These are phyloP conservation scores for Biscogniauxia mediterranea DNA, from an alignment of 2,329 filamentous ascomycete genomes.

Conservation along the genomic window DNA sequence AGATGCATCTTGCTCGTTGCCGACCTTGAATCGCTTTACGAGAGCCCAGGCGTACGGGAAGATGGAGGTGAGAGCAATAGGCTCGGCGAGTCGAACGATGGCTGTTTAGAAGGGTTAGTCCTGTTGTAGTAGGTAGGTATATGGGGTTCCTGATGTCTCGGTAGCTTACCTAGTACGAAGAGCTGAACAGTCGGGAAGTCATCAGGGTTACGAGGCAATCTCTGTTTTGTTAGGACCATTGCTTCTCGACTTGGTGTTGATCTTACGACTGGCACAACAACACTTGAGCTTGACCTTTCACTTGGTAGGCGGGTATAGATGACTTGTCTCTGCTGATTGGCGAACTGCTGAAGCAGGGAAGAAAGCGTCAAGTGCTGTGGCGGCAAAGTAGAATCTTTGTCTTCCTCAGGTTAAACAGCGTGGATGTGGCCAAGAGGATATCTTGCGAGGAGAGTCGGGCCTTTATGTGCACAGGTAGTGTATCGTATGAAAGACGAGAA, in stretches of 20 bases:
- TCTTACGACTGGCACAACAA: conserved; percentile 46
- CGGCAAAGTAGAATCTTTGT: conserved; percentile 18
- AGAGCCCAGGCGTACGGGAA: conserved; percentile 89
- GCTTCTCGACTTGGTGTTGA: conserved; percentile 39
- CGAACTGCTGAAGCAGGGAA: background rate
- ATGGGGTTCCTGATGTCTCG: background rate
- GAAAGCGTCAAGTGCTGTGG: conserved; percentile 15
- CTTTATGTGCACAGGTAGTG: conserved; percentile 1
- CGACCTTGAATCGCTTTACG: conserved; percentile 73
- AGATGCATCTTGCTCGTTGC: conserved; percentile 71
- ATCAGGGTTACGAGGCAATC: conserved; percentile 59
- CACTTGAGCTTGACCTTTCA: conserved; percentile 24
- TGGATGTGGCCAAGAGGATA: conserved; percentile 5
- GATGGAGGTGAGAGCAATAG: conserved; percentile 88
- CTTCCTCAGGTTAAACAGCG: conserved; percentile 7
- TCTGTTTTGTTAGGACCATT: conserved; percentile 53
- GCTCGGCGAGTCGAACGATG: conserved; percentile 88
- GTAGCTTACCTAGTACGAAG: conserved; percentile 72
- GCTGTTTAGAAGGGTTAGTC: conserved; percentile 48
- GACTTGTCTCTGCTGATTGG: conserved; percentile 2
- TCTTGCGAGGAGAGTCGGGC: conserved; percentile 6
- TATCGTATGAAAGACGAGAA: background rate
- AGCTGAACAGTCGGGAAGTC: conserved; percentile 81
- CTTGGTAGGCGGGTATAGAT: background rate
- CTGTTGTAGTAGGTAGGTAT: too few species aligned